Evolutionary conservation across 2,329 filamentous ascomycete species (phyloP), one percentile per base, ranked within the genome.

Genomic region (Chalaropsis ovoidea): DNA sequence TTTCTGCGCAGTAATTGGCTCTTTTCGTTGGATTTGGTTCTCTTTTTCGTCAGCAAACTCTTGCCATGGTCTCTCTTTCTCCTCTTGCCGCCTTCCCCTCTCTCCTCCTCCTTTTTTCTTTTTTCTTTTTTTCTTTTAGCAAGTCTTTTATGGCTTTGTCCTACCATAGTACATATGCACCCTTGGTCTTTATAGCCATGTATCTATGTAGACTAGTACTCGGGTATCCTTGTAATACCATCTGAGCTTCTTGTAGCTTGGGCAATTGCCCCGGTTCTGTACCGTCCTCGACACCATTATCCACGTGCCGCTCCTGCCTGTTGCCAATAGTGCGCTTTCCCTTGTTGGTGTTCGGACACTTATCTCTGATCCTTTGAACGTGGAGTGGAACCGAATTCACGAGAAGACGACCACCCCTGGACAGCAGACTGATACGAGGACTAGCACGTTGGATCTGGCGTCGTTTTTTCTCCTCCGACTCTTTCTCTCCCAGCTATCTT

Each of bases 291-390:
- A 56, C 22, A 19, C 52, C 22, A 56, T 56, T 56, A 58, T 58
- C 52, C 52, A 58, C 52, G 52, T 58, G 52, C 17, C 13, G 27
- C 52, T 58, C 52, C 27, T 58, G 24, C 52, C 52, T 58, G 27
- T 35, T 58, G 52, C 52, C 52, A 58, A 58, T 58, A 58, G 52
- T 58, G 24, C 27, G 7, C 52, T 58, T 58, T 58, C 52, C 52
- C 27, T 58, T 8, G 52, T n/a, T 35, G n/a, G 17, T 58, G 52
- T 35, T 58, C 31, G 15, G 52, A 58, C 52, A 58, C 52, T 56
- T 31, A 4, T 31, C 52, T 17, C 52, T 27, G 1, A 56, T 58
- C 52, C 52, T 58, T 58, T 58, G 52, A 52, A 17, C 10, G 13
- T 52, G 19, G 47, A 2, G 13, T 52, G 19, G 47, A 2, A 58